Evolutionary conservation across 352 stramenopile genomes (phyloP).

Genomic region (Nothophytophthora sp.): DNA sequence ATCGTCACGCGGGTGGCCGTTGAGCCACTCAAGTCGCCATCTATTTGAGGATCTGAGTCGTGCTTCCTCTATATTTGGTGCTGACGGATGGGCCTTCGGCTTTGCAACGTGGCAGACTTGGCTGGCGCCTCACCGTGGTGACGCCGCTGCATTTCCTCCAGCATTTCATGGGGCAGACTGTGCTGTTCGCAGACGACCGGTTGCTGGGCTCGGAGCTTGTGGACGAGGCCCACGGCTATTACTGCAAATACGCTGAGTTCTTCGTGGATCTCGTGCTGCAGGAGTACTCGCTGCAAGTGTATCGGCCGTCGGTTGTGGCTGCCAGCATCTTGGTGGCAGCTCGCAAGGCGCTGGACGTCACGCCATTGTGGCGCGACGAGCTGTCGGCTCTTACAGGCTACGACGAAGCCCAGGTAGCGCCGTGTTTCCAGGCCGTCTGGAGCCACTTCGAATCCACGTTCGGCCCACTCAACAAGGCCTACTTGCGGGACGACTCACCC

Average conservation of each 20-base stretch:
- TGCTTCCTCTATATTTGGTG: too few species aligned
- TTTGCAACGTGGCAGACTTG: slow-evolving; percentile 48
- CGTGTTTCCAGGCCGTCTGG: slow-evolving; percentile 86
- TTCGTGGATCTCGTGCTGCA: slow-evolving; percentile 86
- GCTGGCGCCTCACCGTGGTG: slow-evolving; percentile 69
- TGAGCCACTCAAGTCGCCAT: too few species aligned
- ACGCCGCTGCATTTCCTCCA: slow-evolving; percentile 82
- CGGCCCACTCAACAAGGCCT: slow-evolving; percentile 67
- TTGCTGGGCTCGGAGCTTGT: slow-evolving; percentile 72
- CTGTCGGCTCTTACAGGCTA: slow-evolving; percentile 82
- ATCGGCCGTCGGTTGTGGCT: slow-evolving; percentile 78
- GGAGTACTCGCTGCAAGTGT: slow-evolving; percentile 85
- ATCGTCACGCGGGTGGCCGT: too few species aligned
- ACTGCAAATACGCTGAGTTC: slow-evolving; percentile 86
- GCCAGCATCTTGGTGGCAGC: slow-evolving; percentile 76
- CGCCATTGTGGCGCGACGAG: slow-evolving; percentile 82
- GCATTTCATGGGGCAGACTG: slow-evolving; percentile 77
- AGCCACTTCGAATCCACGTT: slow-evolving; percentile 78
- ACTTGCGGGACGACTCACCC: slow-evolving; percentile 70
- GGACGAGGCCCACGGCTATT: slow-evolving; percentile 78
- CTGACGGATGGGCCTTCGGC: too few species aligned
- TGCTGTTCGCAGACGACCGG: slow-evolving; percentile 80
- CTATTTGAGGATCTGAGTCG: too few species aligned
- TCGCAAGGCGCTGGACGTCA: slow-evolving; percentile 77
- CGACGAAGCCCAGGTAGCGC: slow-evolving; percentile 74